phyloP scores from a whole-genome alignment of 2,329 filamentous ascomycete species.

The Venturia oleaginea region DNA sequence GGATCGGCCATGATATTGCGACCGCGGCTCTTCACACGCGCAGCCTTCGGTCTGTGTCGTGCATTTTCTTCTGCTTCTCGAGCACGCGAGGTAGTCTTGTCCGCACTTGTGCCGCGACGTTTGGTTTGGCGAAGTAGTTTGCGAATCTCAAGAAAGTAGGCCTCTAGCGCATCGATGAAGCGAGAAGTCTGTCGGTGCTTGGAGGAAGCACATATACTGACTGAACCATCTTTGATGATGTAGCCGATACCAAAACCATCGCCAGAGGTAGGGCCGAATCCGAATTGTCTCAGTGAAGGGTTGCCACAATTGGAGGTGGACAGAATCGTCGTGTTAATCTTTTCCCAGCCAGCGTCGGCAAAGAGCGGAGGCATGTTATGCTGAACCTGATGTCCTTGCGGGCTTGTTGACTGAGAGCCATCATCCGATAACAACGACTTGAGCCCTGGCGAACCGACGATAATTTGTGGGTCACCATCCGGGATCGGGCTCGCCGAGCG shows the following conservation, averaged over 20 bases:
- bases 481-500: constrained; percentile 40
- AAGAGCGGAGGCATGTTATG: constrained; percentile 68
- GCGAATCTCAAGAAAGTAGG: constrained; percentile 82
- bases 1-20: constrained; percentile 57
- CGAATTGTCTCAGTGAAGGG: constrained; percentile 87
- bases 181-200: constrained; percentile 91
- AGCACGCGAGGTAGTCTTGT: constrained; percentile 47
- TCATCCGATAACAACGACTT: constrained; percentile 43
- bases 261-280: constrained; percentile 87
- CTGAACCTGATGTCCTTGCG: constrained; percentile 35
- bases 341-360: constrained; percentile 84
- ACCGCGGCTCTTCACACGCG: constrained; percentile 61
- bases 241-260: constrained; percentile 97
- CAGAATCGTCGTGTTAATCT: constrained; percentile 85
- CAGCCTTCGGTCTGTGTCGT: constrained; percentile 26
- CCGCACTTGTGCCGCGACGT: constrained; percentile 41
- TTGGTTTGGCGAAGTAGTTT: constrained; percentile 68
- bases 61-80: constrained; percentile 46
- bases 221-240: constrained; percentile 91
- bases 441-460: constrained; percentile 42
- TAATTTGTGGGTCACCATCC: constrained; percentile 29
- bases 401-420: constrained; percentile 41
- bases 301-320: constrained; percentile 99
- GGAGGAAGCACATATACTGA: constrained; percentile 84
- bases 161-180: constrained; percentile 82